Evolutionary conservation across 2,329 filamentous ascomycete species (phyloP), one percentile per base, ranked within the genome.

Genomic region (Ophiocordyceps robertsii): DNA sequence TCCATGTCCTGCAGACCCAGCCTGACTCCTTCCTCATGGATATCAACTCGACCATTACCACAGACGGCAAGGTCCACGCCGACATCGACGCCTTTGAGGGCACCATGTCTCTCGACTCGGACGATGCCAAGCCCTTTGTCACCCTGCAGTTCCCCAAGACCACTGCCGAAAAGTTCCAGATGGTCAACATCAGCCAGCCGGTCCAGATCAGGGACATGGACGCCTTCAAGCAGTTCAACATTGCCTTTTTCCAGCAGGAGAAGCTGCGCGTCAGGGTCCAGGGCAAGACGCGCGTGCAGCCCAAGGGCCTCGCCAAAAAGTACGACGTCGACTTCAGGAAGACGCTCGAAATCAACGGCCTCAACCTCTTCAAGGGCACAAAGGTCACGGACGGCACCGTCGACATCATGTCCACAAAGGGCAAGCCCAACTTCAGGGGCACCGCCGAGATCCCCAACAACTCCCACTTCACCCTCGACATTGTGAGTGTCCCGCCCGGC

Each of bases 401-500:
- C 48, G 57, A 65, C 30, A 51, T 68, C 17, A 50, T 56, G 27
- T 44, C 53, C 13, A 54, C 66, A 42, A 47, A 54, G 10, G 62
- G 69, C 42, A 69, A 65, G 19, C 67, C 70, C 54, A 84, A 83
- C 62, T 80, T 84, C 61, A 61, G 69, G 41, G 79, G 70, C 50
- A 70, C 64, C 13, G 69, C 72, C 44, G 64, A 65, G 44, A 78
- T 84, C 40, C 77, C 76, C 49, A 85, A 84, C 57, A 69, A 67
- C 7, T 81, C 79, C 2, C 60, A 74, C 41, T 68, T 81, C 54
- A 75, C 70, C n/a, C 67, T 84, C 41, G 71, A 80, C 30, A 72
- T 84, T 51, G 75, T 77, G 63, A 61, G 71, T 64, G 17, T 4
- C 29, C 14, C 39, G 3, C 13, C 43, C 36, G 17, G n/a, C 17